phyloP scores from a whole-genome alignment of 768 basidiomycete genomes.

The Mycena albidolilacea region DNA sequence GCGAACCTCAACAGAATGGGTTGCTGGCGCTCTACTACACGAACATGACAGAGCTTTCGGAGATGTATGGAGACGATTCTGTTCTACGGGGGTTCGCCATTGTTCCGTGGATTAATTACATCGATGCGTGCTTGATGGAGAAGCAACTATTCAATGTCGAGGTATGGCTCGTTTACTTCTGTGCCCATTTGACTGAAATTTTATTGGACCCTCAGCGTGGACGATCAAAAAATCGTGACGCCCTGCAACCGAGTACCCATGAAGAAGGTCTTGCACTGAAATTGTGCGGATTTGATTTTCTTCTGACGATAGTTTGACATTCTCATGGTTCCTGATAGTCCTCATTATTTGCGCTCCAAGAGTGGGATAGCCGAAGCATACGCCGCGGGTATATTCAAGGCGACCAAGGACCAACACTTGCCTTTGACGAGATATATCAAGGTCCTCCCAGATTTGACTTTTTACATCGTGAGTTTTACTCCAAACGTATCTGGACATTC shows the following conservation, averaged over 20 bases:
- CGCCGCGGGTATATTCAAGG: conserved; percentile 30
- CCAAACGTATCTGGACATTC: neutral
- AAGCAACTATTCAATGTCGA: neutral
- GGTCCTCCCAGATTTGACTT: conserved; percentile 13
- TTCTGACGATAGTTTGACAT: neutral
- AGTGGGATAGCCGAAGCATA: conserved; percentile 27
- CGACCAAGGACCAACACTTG: conserved; percentile 15
- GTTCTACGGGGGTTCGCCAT: conserved; percentile 16
- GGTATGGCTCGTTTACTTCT: neutral
- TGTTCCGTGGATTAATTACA: conserved; percentile 19
- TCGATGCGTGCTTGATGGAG: conserved; percentile 31
- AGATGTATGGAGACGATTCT: conserved; percentile 8
- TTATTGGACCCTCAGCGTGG: neutral
- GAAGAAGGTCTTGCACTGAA: conserved; percentile 2
- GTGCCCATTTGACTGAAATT: neutral
- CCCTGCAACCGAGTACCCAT: neutral
- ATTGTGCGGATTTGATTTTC: conserved; percentile 1
- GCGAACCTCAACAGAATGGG: conserved; percentile 13
- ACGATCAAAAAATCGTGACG: neutral
- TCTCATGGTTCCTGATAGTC: conserved; percentile 5
- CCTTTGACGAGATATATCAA: conserved; percentile 36
- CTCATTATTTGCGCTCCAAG: conserved; percentile 31
- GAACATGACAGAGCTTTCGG: conserved; percentile 13
- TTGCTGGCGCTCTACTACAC: conserved; percentile 19
- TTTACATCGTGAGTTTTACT: neutral